phyloP scores from a whole-genome alignment of 148 eudicot species.

The Suaeda aralocaspica region DNA sequence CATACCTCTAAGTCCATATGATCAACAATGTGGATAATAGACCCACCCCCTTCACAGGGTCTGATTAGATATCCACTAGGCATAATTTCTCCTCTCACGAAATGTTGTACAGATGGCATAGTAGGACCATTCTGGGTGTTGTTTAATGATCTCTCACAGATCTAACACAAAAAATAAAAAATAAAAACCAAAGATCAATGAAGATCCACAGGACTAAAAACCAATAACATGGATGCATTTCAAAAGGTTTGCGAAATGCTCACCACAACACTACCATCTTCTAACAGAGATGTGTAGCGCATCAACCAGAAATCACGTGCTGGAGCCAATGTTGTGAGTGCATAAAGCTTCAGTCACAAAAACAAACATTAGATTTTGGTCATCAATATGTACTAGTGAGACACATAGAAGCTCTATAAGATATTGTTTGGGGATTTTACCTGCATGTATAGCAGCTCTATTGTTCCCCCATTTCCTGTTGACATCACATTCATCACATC shows the following conservation, averaged over 20 bases:
- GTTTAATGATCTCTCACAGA: slow-evolving; percentile 86
- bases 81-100: slow-evolving; percentile 78
- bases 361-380: slow-evolving; percentile 8
- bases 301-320: slow-evolving; percentile 91
- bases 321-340: slow-evolving; percentile 89
- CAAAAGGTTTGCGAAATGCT: slow-evolving; percentile 5
- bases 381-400: too few species aligned
- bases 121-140: slow-evolving; percentile 89
- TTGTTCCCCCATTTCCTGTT: slow-evolving; percentile 41
- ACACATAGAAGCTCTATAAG: too few species aligned
- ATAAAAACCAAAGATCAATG: not conserved
- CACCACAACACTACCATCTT: slow-evolving; percentile 95
- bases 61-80: slow-evolving; percentile 90
- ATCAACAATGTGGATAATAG: slow-evolving; percentile 85
- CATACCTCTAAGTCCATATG: slow-evolving; percentile 81
- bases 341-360: slow-evolving; percentile 52
- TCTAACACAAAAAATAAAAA: slow-evolving; percentile 25
- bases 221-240: not conserved
- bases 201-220: not conserved
- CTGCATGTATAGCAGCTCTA: slow-evolving; percentile 41
- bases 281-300: slow-evolving; percentile 76
- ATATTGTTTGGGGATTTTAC: slow-evolving; percentile 20
- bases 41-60: slow-evolving; percentile 95
- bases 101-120: slow-evolving; percentile 74
- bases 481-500: slow-evolving; percentile 41